A percentile compares a stretch with the other conserved stretches of the same genome.
Conservation (phyloP, 768 basidiomycete species). For the Serendipita sp. region DNA sequence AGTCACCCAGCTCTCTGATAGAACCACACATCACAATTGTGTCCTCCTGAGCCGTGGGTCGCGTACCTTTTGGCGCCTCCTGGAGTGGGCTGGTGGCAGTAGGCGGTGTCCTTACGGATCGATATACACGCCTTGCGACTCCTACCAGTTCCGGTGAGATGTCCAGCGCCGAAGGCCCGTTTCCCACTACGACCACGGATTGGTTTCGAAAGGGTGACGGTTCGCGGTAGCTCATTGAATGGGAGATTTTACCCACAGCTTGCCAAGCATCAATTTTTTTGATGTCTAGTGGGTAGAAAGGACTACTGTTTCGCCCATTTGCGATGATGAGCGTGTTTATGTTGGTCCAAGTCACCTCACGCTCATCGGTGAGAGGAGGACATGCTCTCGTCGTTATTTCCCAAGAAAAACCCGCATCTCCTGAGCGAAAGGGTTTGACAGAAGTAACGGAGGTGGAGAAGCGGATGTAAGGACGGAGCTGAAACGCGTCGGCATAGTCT, state of each 20-base stretch:
- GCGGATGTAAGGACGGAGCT: slow-evolving; percentile 43
- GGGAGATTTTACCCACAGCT: slow-evolving; percentile 33
- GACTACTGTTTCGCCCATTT: slow-evolving; percentile 59
- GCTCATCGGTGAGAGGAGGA: slow-evolving; percentile 13
- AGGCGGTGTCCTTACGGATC: background rate
- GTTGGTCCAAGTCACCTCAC: slow-evolving; percentile 8
- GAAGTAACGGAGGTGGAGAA: slow-evolving; percentile 41
- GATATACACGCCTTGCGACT: slow-evolving; percentile 10
- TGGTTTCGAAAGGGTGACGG: slow-evolving; percentile 25
- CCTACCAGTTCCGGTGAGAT: slow-evolving; percentile 41
- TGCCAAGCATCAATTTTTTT: slow-evolving; percentile 41
- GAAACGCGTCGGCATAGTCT: slow-evolving; percentile 45
- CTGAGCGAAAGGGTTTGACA: slow-evolving; percentile 19
- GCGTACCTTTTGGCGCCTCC: slow-evolving; percentile 3
- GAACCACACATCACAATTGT: background rate
- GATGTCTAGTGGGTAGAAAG: slow-evolving; percentile 34
- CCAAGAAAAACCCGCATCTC: slow-evolving; percentile 28
- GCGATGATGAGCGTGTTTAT: slow-evolving; percentile 61
- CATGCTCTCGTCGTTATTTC: slow-evolving; percentile 26
- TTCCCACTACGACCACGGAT: slow-evolving; percentile 31
- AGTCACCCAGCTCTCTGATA: slow-evolving; percentile 3
- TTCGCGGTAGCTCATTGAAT: slow-evolving; percentile 54
- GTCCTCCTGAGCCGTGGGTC: background rate
- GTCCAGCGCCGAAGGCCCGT: slow-evolving; percentile 50
- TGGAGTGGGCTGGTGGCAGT: background rate